Conservation (phyloP, 1,139 yeast genomes). For the Nakaseomyces kungkrabaensis region DNA sequence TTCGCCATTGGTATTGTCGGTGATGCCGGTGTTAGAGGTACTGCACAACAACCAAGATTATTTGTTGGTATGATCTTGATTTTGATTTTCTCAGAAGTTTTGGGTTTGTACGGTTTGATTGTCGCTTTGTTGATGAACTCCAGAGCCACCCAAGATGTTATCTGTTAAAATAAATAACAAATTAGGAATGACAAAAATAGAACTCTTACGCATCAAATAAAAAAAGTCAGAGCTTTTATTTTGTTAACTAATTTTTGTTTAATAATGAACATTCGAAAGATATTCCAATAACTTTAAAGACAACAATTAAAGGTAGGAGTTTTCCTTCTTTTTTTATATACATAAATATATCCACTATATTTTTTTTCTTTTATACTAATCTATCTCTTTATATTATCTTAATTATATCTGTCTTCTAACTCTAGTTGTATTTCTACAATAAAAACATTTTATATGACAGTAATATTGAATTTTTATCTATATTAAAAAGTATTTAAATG, state of each 20-base stretch:
- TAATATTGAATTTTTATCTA: too few relatives aligned
- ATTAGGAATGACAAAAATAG: too few relatives aligned
- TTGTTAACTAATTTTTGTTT: neutral
- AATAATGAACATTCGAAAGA: neutral
- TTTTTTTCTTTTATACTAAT: neutral
- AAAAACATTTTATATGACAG: too few relatives aligned
- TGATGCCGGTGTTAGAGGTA: conserved; percentile 97
- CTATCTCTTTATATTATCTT: neutral
- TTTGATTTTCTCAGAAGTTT: conserved; percentile 96
- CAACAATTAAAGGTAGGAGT: neutral
- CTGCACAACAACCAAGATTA: conserved; percentile 91
- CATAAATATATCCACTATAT: neutral
- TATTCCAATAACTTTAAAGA: neutral
- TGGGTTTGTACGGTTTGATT: conserved; percentile 95
- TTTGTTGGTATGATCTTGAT: conserved; percentile 96
- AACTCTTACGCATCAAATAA: too few relatives aligned
- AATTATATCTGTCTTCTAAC: neutral
- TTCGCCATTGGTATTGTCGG: conserved; percentile 98
- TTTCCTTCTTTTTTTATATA: neutral
- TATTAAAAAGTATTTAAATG: too few relatives aligned
- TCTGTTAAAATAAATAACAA: conserved; percentile 41
- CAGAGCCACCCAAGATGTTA: conserved; percentile 87
- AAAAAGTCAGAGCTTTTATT: too few relatives aligned
- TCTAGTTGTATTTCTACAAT: too few relatives aligned
- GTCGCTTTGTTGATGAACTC: conserved; percentile 96